Evolutionary conservation across 352 stramenopile genomes (phyloP).

Genomic region (Pythium rhizo-oryzae): DNA sequence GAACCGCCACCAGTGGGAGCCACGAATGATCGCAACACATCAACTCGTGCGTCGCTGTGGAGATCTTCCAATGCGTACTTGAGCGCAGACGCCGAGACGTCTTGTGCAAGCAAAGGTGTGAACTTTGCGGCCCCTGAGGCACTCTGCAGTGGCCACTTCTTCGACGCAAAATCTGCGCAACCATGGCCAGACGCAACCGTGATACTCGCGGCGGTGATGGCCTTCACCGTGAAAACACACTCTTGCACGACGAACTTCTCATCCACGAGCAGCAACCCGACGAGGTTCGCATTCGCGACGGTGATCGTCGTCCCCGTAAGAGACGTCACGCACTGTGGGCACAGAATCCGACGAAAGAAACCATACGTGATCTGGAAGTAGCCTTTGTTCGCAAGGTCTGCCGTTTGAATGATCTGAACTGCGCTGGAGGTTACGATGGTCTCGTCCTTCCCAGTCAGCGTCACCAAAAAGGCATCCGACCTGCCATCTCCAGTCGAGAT

Average conservation of each 20-base stretch:
- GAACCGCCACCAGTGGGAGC: slow-evolving; percentile 24
- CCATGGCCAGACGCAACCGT: slow-evolving; percentile 63
- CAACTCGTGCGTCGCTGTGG: slow-evolving; percentile 38
- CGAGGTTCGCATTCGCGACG: slow-evolving; percentile 54
- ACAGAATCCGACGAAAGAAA: slow-evolving; percentile 55
- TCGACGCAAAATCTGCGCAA: slow-evolving; percentile 48
- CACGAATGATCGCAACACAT: slow-evolving; percentile 39
- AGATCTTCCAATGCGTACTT: slow-evolving; percentile 74
- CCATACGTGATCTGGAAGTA: slow-evolving; percentile 81
- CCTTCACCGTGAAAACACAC: slow-evolving; percentile 66
- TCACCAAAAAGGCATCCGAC: slow-evolving; percentile 93
- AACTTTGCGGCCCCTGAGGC: slow-evolving; percentile 33
- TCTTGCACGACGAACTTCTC: slow-evolving; percentile 72
- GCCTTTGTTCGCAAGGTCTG: slow-evolving; percentile 32
- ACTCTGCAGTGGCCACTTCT: slow-evolving; percentile 48
- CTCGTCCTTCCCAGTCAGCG: slow-evolving; percentile 68
- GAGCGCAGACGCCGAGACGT: slow-evolving; percentile 54
- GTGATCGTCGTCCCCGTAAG: slow-evolving; percentile 56
- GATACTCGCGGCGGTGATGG: slow-evolving; percentile 44
- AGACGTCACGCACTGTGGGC: slow-evolving; percentile 53
- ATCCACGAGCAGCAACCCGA: slow-evolving; percentile 50
- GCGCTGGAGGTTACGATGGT: slow-evolving; percentile 88
- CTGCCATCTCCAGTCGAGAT: slow-evolving; percentile 75
- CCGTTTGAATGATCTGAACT: slow-evolving; percentile 68
- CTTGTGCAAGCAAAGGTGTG: slow-evolving; percentile 65